Base-by-base conservation (phyloP, 148 eudicot genomes). In the Dysphania ambrosioides region DNA sequence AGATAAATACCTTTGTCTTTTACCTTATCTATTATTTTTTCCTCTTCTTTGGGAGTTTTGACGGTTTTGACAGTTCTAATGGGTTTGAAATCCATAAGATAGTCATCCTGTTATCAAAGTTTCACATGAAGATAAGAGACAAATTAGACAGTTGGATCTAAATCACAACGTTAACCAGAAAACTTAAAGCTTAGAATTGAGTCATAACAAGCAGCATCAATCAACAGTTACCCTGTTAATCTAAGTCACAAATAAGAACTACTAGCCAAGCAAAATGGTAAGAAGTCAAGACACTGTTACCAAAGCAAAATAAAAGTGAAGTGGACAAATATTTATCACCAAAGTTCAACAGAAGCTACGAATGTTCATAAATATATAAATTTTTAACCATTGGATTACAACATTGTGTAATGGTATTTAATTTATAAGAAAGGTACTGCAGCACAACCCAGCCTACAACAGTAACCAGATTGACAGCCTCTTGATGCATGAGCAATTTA, bases 1-100 rank as follows among this genome's bases (percentile, higher is more conserved):
- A 89, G 81, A 80, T 86, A 86, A 9, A 71, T 70, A 34, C 91
- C 97, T 80, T 83, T 86, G 68, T 89, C 90, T 62, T 81, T 80
- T 58, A 40, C 56, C 62, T 83, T 85, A n/a, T 68, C 58, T 78
- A 75, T 53, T 19, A 36, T 75, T 35, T 71, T 68, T 36, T 67
- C 80, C 83, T 78, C 79, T 44, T 56, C 75, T 34, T 38, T 75
- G 26, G 64, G 63, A 74, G 55, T 65, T 42, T 72, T 77, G 35
- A 65, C 71, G 19, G 53, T 15, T 47, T 47, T 47, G 21, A 47
- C 53, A 47, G 55, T 65, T 42, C 71, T 77, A 31, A 65, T 68
- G 19, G 53, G 15, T 47, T 47, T 47, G 21, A 47, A 18, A 47
- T 44, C 82, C 53, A 57, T 53, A 68, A 16, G 71, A 77, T 77